Evolutionary conservation across 495 filamentous ascomycete genomes (phyloP).

Genomic region (Penicillium pulvis): DNA sequence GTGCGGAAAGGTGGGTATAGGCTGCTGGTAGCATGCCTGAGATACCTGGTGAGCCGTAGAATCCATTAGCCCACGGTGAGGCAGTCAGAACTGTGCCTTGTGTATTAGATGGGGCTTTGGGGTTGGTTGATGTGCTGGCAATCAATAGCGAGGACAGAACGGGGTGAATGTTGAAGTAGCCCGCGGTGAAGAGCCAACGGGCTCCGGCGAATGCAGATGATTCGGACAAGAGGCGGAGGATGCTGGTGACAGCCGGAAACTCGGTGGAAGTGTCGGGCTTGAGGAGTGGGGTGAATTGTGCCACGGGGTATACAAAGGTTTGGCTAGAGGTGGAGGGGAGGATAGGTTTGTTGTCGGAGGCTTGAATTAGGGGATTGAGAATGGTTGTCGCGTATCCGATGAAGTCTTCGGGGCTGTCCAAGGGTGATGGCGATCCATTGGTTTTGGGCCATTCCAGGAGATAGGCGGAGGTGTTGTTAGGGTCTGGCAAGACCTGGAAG

Average conservation of each 20-base stretch:
- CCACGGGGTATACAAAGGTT: constrained; percentile 79
- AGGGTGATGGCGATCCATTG: constrained; percentile 72
- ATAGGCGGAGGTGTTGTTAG: constrained; percentile 62
- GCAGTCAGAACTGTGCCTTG: constrained; percentile 86
- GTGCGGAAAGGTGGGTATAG: constrained; percentile 82
- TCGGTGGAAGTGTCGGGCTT: constrained; percentile 83
- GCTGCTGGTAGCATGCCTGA: constrained; percentile 88
- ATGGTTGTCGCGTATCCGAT: constrained; percentile 65
- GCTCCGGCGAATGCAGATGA: constrained; percentile 61
- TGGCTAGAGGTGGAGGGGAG: constrained; percentile 44
- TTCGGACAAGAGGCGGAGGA: constrained; percentile 66
- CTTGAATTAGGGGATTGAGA: constrained; percentile 65
- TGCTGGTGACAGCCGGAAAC: constrained; percentile 71
- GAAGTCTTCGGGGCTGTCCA: constrained; percentile 67
- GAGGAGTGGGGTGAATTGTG: constrained; percentile 83
- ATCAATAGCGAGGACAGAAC: constrained; percentile 77
- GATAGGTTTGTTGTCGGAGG: constrained; percentile 35
- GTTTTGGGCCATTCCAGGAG: constrained; percentile 74
- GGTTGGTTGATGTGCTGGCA: constrained; percentile 48
- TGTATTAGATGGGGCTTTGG: constrained; percentile 40
- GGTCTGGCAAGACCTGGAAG: constrained; percentile 70
- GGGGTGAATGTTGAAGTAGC: constrained; percentile 96
- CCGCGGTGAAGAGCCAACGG: constrained; percentile 93
- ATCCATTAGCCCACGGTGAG: constrained; percentile 94
- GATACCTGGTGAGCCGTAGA: constrained; percentile 85